Base-by-base conservation (phyloP, 1,284 basidiomycete species). In the Pascua guehoae region DNA sequence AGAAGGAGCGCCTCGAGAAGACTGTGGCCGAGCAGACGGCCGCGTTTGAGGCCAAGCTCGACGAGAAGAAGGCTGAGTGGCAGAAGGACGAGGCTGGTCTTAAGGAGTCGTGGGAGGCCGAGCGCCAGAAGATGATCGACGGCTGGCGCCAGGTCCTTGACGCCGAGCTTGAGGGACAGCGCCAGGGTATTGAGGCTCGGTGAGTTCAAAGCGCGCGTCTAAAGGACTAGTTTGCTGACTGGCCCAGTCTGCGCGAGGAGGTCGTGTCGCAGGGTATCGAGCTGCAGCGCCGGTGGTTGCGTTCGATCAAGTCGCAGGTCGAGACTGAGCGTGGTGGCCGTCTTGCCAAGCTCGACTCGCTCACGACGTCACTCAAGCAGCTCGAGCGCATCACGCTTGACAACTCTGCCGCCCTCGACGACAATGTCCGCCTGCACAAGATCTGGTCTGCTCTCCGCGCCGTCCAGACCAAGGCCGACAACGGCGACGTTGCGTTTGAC, bases 211-310 rank as follows among this genome's bases (percentile, higher is more conserved):
- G 36, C 8, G 32, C n/a, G 10, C 53, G 10, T 39, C 11, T 18
- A 11, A 12, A 37, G 14, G 16, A 37, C 14, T 44, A 4, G 24
- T 32, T 15, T 10, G 53, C 54, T 58, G 56, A 59, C 18, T 24
- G 5, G 24, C 24, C 24, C 61, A 93, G 93, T 47, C 82, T 98
- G 62, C 90, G 88, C 73, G 91, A 96, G 73, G 94, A 96, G 74
- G 92, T 98, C 57, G 84, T 98, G 48, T 88, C 92, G 5, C 94
- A 98, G 75, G 95, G 94, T 18, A 92, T 99, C 66, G 95, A 98
- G 79, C 85, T 98, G 47, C 95, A 98, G 76, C 86, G 93, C 51
- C 84, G 91, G 62, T 98, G 95, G 94, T 89, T 98, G 57, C 86
- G 90, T 47, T 92, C 97, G 55, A 88, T 98, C 82, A 96, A 97